Evolutionary conservation across 768 basidiomycete genomes (phyloP), one percentile per base, ranked within the genome.

Genomic region (button mushroom (Agaricus bisporus)): DNA sequence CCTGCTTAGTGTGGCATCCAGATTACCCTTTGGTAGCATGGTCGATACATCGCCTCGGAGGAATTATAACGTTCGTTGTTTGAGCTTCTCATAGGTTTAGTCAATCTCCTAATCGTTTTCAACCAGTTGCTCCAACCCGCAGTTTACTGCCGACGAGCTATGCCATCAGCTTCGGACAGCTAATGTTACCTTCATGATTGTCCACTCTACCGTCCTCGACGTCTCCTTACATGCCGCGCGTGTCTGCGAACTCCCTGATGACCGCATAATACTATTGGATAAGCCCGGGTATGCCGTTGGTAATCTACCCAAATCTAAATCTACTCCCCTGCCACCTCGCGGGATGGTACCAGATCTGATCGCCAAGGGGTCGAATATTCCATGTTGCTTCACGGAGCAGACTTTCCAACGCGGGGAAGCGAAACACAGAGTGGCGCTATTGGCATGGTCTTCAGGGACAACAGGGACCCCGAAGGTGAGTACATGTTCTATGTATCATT

Each of bases 361-460:
- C 41, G 36, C 58, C 6, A 56, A 61, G 9, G 64, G 69, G 4
- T 46, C 61, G 14, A 47, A 62, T 48, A 54, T 61, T 29, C 52
- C 58, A 38, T 37, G 54, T 18, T 49, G 54, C n/a, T 80, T 75
- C 56, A 63, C 63, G 28, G 79, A 82, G 61, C 69, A 73, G 26
- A 64, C 61, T 15, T 64, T 85, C 45, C 59, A 50, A 11, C 66
- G 68, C 0, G 80, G 80, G 0, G 83, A 86, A 66, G 84, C 72
- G 37, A 82, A 71, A 66, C 77, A 67, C 36, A 85, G 79, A 62
- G 62, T 83, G 17, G 85, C 84, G 6, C 70, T 85, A 49, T 65
- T 86, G 41, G 77, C 73, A 55, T 85, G 86, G 70, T 85, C 83
- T 1, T 84, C 82, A 18, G 85, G 85, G 20, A 86, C 85, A 1